Evolutionary conservation across 1,284 basidiomycete genomes (phyloP).

Genomic region (Puccinia hordei): DNA sequence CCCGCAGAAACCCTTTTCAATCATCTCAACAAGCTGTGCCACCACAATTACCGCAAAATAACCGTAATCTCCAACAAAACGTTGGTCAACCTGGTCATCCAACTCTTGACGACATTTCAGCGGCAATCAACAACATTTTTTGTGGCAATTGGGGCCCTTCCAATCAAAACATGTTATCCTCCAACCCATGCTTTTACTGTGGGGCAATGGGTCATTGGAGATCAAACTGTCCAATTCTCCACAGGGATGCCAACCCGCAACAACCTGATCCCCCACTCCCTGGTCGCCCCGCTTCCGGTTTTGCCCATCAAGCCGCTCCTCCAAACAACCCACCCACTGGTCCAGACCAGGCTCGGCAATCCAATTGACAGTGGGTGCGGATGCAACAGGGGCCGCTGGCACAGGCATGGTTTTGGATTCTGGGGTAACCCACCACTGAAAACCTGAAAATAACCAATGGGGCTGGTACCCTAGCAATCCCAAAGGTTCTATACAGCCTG

Average conservation of each 20-base stretch:
- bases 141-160: neutral
- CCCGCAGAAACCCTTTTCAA: neutral
- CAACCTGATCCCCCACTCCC: neutral
- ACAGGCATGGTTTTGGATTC: too few relatives aligned
- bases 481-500: too few relatives aligned
- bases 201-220: neutral
- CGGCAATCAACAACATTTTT: neutral
- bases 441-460: too few relatives aligned
- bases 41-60: too few relatives aligned
- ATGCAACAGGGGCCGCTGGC: too few relatives aligned
- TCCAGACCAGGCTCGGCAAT: too few relatives aligned
- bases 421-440: too few relatives aligned
- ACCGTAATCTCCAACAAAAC: too few relatives aligned
- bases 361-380: too few relatives aligned
- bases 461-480: too few relatives aligned
- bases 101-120: neutral
- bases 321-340: neutral
- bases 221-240: neutral
- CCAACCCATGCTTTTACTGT: neutral
- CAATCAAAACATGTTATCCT: neutral
- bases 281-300: slow-evolving; percentile 22
- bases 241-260: neutral
- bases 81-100: neutral
- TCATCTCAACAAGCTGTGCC: too few relatives aligned
- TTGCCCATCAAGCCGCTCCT: neutral